Evolutionary conservation across 1,284 basidiomycete genomes (phyloP).

Genomic region (Cystobasidium sp.): DNA sequence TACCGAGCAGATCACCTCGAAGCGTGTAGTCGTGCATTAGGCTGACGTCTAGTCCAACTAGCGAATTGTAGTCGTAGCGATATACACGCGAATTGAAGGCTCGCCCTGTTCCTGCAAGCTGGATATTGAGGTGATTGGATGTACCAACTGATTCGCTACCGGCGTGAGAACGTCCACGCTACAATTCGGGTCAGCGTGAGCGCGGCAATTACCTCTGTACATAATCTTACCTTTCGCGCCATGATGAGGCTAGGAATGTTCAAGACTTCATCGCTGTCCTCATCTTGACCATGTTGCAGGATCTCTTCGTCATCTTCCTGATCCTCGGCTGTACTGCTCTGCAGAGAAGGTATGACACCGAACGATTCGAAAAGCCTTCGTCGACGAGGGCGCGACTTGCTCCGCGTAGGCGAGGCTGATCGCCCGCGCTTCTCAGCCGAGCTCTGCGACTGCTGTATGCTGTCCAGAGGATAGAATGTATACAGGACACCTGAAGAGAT

Average conservation of each 20-base stretch:
- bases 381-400: slow-evolving; percentile 20
- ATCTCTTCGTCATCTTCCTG: slow-evolving; percentile 21
- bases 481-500: slow-evolving; percentile 72
- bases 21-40: slow-evolving; percentile 72
- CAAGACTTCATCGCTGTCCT: slow-evolving; percentile 39
- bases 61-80: slow-evolving; percentile 65
- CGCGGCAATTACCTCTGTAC: neutral
- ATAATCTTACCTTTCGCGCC: neutral
- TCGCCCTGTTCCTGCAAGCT: slow-evolving; percentile 66
- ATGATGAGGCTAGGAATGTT: slow-evolving; percentile 10
- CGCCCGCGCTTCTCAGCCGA: slow-evolving; percentile 53
- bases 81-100: slow-evolving; percentile 65
- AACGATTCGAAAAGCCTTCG: slow-evolving; percentile 41
- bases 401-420: slow-evolving; percentile 54
- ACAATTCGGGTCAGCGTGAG: neutral
- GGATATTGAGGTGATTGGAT: slow-evolving; percentile 70
- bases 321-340: slow-evolving; percentile 11
- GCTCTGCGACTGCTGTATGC: slow-evolving; percentile 55
- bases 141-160: slow-evolving; percentile 66
- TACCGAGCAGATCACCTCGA: slow-evolving; percentile 64
- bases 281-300: slow-evolving; percentile 21
- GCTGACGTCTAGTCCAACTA: slow-evolving; percentile 65
- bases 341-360: slow-evolving; percentile 41
- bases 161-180: slow-evolving; percentile 55
- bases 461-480: slow-evolving; percentile 72